Evolutionary conservation across 495 filamentous ascomycete species (phyloP).

Genomic region (Aspergillus homomorphus): DNA sequence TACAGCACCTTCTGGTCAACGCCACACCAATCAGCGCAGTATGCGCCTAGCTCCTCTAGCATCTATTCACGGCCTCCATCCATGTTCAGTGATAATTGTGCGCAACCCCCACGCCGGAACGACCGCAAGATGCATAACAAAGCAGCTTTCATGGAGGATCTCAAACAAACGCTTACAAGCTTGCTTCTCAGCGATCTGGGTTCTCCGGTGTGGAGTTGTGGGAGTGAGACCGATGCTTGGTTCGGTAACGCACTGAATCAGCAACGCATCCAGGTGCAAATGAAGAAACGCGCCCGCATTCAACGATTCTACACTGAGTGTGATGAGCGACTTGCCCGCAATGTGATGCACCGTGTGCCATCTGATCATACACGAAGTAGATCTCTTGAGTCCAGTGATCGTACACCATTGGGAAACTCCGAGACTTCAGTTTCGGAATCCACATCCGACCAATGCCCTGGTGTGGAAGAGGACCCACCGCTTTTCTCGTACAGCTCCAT

Average conservation of each 20-base stretch:
- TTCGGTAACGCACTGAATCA: constrained; percentile 73
- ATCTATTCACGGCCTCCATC: constrained; percentile 47
- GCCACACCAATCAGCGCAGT: constrained; percentile 60
- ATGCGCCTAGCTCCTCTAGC: constrained; percentile 57
- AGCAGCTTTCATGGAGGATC: constrained; percentile 65
- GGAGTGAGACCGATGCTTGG: constrained; percentile 93
- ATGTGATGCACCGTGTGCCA: constrained; percentile 24
- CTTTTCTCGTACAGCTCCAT: constrained; percentile 70
- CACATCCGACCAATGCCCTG: not conserved
- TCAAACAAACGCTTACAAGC: constrained; percentile 77
- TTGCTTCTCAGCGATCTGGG: constrained; percentile 88
- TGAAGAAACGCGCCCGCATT: constrained; percentile 56
- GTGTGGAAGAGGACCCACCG: constrained; percentile 15
- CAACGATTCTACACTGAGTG: constrained; percentile 45
- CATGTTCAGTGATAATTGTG: constrained; percentile 40
- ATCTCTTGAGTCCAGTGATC: constrained; percentile 27
- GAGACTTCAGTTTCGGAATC: constrained; percentile 1
- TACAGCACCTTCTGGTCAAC: constrained; percentile 86
- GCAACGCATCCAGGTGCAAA: constrained; percentile 71
- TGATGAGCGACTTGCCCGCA: constrained; percentile 32
- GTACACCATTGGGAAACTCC: not conserved
- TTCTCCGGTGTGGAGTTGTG: constrained; percentile 72
- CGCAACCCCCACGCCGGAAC: constrained; percentile 31
- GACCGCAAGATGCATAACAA: constrained; percentile 51
- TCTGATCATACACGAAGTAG: constrained; percentile 31